Conservation (phyloP, 768 basidiomycete species). For the Macrolepiota dolichaula region DNA sequence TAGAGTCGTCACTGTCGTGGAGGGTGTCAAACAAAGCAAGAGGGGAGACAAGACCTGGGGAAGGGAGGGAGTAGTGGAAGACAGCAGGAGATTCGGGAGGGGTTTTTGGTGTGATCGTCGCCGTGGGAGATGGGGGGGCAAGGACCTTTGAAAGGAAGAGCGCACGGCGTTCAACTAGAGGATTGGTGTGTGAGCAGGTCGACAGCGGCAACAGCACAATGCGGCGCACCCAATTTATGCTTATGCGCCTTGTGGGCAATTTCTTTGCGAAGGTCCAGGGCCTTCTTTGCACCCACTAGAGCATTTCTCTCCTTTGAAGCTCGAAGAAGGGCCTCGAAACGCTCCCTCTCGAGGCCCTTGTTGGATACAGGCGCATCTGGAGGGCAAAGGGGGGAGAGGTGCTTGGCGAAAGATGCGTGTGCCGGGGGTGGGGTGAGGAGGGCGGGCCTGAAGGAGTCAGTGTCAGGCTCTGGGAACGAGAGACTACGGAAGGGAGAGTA, state of each 20-base stretch:
- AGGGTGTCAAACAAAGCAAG: constrained; percentile 54
- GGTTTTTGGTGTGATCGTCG: constrained; percentile 55
- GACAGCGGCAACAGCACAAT: neutral
- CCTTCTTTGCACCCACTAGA: constrained; percentile 36
- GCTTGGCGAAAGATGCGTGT: constrained; percentile 36
- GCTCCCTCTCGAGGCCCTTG: constrained; percentile 58
- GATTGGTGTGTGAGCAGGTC: neutral
- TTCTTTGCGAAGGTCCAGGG: constrained; percentile 66
- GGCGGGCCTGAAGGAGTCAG: constrained; percentile 54
- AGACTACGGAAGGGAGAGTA: constrained; percentile 58
- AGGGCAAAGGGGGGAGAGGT: constrained; percentile 50
- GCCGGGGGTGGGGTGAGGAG: constrained; percentile 57
- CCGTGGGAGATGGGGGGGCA: constrained; percentile 61
- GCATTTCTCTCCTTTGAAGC: constrained; percentile 57
- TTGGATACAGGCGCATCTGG: constrained; percentile 29
- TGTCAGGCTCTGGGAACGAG: constrained; percentile 28
- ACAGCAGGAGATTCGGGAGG: constrained; percentile 69
- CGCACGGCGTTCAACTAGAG: constrained; percentile 69
- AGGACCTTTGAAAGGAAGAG: constrained; percentile 72
- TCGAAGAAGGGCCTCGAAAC: constrained; percentile 62
- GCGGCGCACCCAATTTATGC: constrained; percentile 65
- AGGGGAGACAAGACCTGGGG: constrained; percentile 63
- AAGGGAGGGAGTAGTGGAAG: constrained; percentile 67
- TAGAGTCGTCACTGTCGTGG: constrained; percentile 27
- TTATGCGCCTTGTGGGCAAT: constrained; percentile 69